These are phyloP conservation scores for Jatropha curcas DNA, from an alignment of 345 rosid species.

Conservation along the genomic window DNA sequence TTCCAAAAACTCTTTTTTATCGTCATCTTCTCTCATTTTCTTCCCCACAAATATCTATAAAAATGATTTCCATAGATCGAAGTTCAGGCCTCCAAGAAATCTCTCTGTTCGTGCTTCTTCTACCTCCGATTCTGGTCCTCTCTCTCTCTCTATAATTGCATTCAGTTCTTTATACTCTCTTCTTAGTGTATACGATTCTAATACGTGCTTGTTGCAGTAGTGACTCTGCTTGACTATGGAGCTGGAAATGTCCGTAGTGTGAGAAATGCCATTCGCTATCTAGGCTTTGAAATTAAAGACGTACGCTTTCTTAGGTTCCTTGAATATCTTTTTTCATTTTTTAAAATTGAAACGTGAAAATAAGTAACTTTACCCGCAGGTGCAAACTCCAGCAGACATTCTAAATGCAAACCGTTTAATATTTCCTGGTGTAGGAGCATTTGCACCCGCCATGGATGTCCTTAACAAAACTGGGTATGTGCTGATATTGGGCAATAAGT, in stretches of 20 bases:
- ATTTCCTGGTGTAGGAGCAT: conserved; percentile 95
- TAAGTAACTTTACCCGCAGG: conserved; percentile 39
- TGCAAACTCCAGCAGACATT: conserved; percentile 76
- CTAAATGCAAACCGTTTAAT: conserved; percentile 71
- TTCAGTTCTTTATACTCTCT: not conserved
- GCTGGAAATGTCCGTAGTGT: conserved; percentile 93
- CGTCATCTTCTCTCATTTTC: conserved; percentile 34
- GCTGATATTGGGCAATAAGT: not conserved
- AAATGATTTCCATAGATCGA: conserved; percentile 23
- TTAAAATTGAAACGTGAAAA: not conserved
- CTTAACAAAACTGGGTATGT: conserved; percentile 72
- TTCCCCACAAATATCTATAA: conserved; percentile 17
- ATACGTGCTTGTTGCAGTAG: conserved; percentile 38
- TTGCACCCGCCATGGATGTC: conserved; percentile 92
- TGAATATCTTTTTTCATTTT: not conserved
- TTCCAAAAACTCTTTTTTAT: not conserved
- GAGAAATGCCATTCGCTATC: conserved; percentile 75
- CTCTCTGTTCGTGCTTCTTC: conserved; percentile 63
- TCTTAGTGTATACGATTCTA: not conserved
- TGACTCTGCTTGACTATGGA: conserved; percentile 93
- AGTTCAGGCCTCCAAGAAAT: conserved; percentile 41
- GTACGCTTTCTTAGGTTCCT: conserved; percentile 24
- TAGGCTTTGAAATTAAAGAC: conserved; percentile 80
- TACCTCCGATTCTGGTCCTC: conserved; percentile 57
- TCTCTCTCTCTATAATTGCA: conserved; percentile 7